Conservation (phyloP, 176 grass and related monocot genomes). For the Metroxylon sagu region DNA sequence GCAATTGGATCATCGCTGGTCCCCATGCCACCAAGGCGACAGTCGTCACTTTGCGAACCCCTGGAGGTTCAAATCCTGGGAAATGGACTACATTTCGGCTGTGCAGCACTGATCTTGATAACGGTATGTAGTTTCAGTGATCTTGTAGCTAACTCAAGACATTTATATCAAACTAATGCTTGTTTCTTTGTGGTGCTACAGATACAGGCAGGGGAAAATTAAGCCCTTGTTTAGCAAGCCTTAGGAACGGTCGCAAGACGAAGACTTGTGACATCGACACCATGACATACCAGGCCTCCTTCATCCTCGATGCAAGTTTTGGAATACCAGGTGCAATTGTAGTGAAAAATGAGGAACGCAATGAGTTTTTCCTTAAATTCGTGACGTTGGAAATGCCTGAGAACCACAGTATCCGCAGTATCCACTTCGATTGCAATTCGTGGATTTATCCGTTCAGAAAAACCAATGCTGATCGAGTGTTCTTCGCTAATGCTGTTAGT, state of each 20-base stretch:
- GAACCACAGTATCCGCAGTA: slow-evolving; percentile 28
- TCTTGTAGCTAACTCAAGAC: too few species aligned
- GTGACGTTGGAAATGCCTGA: slow-evolving; percentile 36
- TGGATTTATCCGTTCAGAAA: slow-evolving; percentile 76
- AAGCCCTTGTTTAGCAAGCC: slow-evolving; percentile 29
- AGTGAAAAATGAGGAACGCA: slow-evolving; percentile 39
- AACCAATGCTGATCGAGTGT: slow-evolving; percentile 59
- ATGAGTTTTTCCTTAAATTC: slow-evolving; percentile 60
- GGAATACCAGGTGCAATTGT: slow-evolving; percentile 57
- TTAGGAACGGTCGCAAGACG: slow-evolving; percentile 42
- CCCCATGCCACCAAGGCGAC: slow-evolving; percentile 33
- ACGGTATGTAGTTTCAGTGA: slow-evolving; percentile 14
- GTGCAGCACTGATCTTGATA: slow-evolving; percentile 65
- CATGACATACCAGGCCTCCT: slow-evolving; percentile 37
- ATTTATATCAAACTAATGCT: too few species aligned
- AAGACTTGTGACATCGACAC: slow-evolving; percentile 54
- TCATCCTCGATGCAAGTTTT: slow-evolving; percentile 42
- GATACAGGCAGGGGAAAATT: slow-evolving; percentile 55
- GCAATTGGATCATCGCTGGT: not conserved
- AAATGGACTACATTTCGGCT: slow-evolving; percentile 53
- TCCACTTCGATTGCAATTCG: slow-evolving; percentile 95
- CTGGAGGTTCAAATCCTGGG: slow-evolving; percentile 23
- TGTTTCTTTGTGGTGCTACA: not conserved
- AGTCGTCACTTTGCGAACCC: slow-evolving; percentile 44
- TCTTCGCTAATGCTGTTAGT: slow-evolving; percentile 66